Conservation (phyloP, 75 land plant genomes). For the Cupressus sempervirens region DNA sequence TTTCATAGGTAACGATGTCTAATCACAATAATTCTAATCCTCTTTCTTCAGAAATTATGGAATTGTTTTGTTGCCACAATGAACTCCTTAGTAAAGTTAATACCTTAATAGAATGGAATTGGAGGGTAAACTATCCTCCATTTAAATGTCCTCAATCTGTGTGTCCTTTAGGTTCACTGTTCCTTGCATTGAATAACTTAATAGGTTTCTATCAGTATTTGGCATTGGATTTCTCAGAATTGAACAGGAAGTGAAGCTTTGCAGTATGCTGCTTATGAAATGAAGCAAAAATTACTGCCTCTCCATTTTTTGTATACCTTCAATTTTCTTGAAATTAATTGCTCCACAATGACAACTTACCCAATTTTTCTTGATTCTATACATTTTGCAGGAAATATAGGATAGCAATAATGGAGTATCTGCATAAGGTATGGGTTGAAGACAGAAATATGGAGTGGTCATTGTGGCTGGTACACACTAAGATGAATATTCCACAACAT, state of each 20-base stretch:
- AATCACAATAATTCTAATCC: background rate
- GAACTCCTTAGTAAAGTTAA: background rate
- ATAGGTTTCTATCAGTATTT: background rate
- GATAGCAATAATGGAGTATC: conserved; percentile 40
- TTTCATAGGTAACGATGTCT: conserved; percentile 58
- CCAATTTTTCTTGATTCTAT: background rate
- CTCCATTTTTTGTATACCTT: background rate
- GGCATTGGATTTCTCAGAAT: background rate
- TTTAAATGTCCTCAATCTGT: background rate
- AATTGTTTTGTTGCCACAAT: background rate
- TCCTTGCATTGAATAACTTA: background rate
- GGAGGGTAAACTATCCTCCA: background rate
- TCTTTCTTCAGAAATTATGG: background rate
- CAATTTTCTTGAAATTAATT: background rate
- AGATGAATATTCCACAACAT: conserved; percentile 54
- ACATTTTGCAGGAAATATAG: conserved; percentile 46
- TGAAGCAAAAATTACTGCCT: background rate
- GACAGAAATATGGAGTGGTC: conserved; percentile 76
- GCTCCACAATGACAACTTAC: background rate
- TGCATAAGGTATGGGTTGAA: conserved; percentile 52
- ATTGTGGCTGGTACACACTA: conserved; percentile 76
- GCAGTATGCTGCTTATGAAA: background rate
- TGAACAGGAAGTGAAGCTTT: background rate
- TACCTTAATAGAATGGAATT: background rate
- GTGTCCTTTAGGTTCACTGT: background rate